Percentiles rank a stretch among this genome's conserved stretches.
phyloP scores from a whole-genome alignment of 192 early-diverging fungal genomes.

The Coemansia sp. region DNA sequence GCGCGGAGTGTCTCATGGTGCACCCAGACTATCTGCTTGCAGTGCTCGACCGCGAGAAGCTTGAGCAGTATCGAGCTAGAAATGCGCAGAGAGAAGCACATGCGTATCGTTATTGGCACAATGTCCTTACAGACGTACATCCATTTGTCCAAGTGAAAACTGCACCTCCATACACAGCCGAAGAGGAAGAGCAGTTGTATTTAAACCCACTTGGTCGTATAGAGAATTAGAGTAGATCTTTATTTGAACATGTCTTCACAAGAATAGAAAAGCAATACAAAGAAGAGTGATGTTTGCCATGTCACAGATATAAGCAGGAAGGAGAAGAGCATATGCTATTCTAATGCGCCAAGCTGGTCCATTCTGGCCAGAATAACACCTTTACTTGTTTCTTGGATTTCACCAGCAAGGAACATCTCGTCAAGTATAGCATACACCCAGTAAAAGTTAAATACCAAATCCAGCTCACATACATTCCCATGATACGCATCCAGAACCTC shows the following conservation, averaged over 20 bases:
- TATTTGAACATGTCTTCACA: not conserved
- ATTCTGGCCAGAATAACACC: slow-evolving; percentile 70
- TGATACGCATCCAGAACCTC: slow-evolving; percentile 98
- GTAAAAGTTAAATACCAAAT: slow-evolving; percentile 98
- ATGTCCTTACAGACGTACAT: slow-evolving; percentile 77
- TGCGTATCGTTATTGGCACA: slow-evolving; percentile 88
- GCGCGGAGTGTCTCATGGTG: slow-evolving; percentile 81
- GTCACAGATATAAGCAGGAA: not conserved
- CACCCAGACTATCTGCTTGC: slow-evolving; percentile 86
- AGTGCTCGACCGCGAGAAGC: slow-evolving; percentile 66
- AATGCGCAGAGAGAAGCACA: slow-evolving; percentile 64
- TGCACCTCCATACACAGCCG: slow-evolving; percentile 80
- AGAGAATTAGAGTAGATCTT: not conserved
- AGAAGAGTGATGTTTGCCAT: not conserved
- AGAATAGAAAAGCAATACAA: not conserved
- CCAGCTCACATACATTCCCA: slow-evolving; percentile 97
- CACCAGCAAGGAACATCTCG: slow-evolving; percentile 96
- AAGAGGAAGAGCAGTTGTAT: slow-evolving; percentile 74
- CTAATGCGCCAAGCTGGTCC: slow-evolving; percentile 74
- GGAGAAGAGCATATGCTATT: slow-evolving; percentile 55
- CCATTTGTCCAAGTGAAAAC: slow-evolving; percentile 84
- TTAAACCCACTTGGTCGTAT: slow-evolving; percentile 68
- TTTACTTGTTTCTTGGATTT: slow-evolving; percentile 95
- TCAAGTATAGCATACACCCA: slow-evolving; percentile 96
- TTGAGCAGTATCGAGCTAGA: slow-evolving; percentile 66